Base-by-base conservation (phyloP, 257 asterid species). In the Ophiorrhiza pumila region DNA sequence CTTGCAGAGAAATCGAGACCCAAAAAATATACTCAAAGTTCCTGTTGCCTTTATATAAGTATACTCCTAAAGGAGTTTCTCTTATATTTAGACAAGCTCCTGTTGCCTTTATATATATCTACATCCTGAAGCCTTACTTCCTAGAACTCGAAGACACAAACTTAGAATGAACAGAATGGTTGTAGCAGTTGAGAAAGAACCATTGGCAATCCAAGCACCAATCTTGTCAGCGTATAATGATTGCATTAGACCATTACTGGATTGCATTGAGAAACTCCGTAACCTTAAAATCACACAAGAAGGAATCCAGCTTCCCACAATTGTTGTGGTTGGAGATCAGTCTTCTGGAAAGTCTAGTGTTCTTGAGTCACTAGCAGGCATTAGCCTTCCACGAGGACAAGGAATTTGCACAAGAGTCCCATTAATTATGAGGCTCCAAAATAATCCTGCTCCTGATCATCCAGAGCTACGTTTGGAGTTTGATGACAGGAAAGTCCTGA, bases 291-390 rank as follows among this genome's bases (percentile, higher is more conserved):
- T 61, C 2, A 61, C 49, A 41, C 70, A 72, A 72, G 76, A 72
- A 61, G 76, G 76, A 1, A 65, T 65, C 22, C 78, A 74, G 18
- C 53, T 65, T 1, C 78, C 78, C 0, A 65, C 78, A 5, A 74
- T 65, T 37, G 68, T 74, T 4, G 78, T 74, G 1, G 78, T 65
- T 9, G 78, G 78, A 0, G 78, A 74, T 66, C 78, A 74, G 45
- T 74, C 78, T 10, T 65, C 73, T 2, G 78, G 78, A 0, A 74
- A 74, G 17, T 65, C 73, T 0, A 74, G 78, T 65, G 73, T 74
- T 57, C 60, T 66, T 0, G 77, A 73, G 39, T 73, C 77, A 0
- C 31, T 73, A 2, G 77, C 71, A 0, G 77, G 77, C 14, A 74
- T 74, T 3, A 74, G 73, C 10, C 41, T 53, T 23, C 78, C 73